Base-by-base conservation (phyloP, 2,329 filamentous ascomycete species). In the Capronia epimyces region DNA sequence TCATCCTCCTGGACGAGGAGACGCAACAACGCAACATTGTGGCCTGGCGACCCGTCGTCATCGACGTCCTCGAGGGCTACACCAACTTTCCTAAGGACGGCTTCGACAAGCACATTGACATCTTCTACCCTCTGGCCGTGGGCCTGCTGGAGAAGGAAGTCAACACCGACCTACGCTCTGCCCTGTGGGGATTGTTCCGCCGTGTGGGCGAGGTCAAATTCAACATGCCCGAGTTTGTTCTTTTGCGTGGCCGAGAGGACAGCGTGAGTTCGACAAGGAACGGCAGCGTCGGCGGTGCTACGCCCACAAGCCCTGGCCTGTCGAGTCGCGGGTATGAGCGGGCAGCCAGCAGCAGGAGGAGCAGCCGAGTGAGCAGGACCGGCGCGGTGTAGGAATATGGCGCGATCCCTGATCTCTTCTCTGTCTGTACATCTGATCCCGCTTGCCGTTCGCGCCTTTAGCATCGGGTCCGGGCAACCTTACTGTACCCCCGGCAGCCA, bases 11-110 rank as follows among this genome's bases (percentile, higher is more conserved):
- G 2, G 93, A 97, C 65, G 90, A 96, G 67, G 94, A 98, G 65
- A 94, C 88, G 22, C 93, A 98, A 69, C 90, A 97, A 66, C 80
- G 93, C 49, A 98, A 98, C 69, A 95, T 98, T 49, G 81, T 94
- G 21, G 95, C 94, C 0, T 99, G 93, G 93, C 79, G 93, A 15
- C 93, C 93, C 0, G 93, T 98, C 0, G 93, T 99, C 1, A 89
- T 98, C 15, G 93, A 95, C 65, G 93, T 98, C 7, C 76, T 99
- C 8, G 91, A 98, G 64, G 93, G 93, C 1, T 97, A 91, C 67
- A 83, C 84, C 0, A 84, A 82, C 5, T 96, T 97, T 72, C 87
- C 89, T 0, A 77, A 81, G 15, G 78, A 83, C 20, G 87, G 87
- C 37, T 98, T 98, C 62, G 80, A 80, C 47, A 82, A 83, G 51